Evolutionary conservation across 2,329 filamentous ascomycete genomes (phyloP), one percentile per base, ranked within the genome.

Genomic region (Botrytis medusae): DNA sequence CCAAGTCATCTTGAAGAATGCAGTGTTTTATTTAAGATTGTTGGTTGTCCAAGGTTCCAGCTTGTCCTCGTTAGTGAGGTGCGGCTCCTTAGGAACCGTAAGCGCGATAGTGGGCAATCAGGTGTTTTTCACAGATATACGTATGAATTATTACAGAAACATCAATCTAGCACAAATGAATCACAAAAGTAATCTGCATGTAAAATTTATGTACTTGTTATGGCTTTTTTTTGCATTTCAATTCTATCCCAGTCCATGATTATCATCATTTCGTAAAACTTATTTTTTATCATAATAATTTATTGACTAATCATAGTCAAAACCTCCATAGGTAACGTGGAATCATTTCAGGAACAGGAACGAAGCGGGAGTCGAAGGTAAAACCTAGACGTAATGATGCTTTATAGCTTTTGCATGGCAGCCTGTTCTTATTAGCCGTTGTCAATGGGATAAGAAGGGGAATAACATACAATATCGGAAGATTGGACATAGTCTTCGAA

Each of bases 401-500:
- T 79, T 90, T 94, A 98, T 86, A 95, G 87, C 89, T 97, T 97
- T 88, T 94, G 91, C 94, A 97, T 97, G 83, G 93, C 93, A 85
- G 86, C 85, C 85, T 85, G 63, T 74, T 74, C 73, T 57, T 61
- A 60, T 76, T 70, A 78, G 71, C 75, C 74, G 76, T 79, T 76
- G 64, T 63, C 59, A 32, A 29, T 32, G 44, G 64, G 57, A 34
- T 48, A 32, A 34, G 32, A 37, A 60, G 46, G 48, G 5, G 44
- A 22, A 20, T 25, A 75, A 82, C 86, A 83, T 84, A 88, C 91
- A 82, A 98, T 84, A 84, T 98, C 96, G 80, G 92, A 91, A 79
- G 94, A 97, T 90, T 99, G 96, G 82, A 99, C 94, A 84, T 93
- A 92, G 84, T 99, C 96, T 87, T 98, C 96, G 81, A 95, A 89